Evolutionary conservation across 768 basidiomycete genomes (phyloP), one percentile per base, ranked within the genome.

Genomic region (Suillus variegatus): DNA sequence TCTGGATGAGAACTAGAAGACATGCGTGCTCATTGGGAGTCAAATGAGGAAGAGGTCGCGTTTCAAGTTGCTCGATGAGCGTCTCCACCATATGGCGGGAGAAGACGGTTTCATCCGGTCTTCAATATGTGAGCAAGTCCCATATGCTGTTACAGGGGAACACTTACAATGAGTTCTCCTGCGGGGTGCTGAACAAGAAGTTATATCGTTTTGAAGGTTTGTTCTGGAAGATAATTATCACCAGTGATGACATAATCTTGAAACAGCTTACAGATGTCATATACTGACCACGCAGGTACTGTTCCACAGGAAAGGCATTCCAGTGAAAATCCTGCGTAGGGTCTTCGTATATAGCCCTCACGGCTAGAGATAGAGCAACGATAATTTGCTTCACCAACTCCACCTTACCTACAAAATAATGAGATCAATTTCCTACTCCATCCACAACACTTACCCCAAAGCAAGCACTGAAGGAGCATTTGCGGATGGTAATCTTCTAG

Each of bases 401-500:
- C 46, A 93, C 75, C 75, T 97, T 97, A 46, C 89, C 95, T 96
- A 73, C 8, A 55, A 14, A 62, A 58, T 18, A 43, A 43, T 55
- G 62, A 49, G 36, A 65, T 61, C n/a, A 40, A 54, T 14, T 9
- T 13, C 14, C 20, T 28, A 43, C 22, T 1, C 36, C 10, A 10
- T 66, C 44, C 54, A 56, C 43, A 38, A 25, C 57, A 74, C 86
- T 64, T 69, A 96, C 96, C 91, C 95, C 95, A 97, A 9, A 97
- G 79, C 63, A 98, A 80, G 73, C 94, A 97, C 72, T 98, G 96
- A 14, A 95, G 78, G 20, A 99, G 75, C 84, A 97, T 90, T 72
- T 96, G 94, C 4, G 97, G 96, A 77, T 98, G 94, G 75, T 93
- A 95, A 75, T 97, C 93, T 20, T 88, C 86, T 43, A 98, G 78